phyloP scores from a whole-genome alignment of 495 filamentous ascomycete species.

The Saxophila tyrrhenica region DNA sequence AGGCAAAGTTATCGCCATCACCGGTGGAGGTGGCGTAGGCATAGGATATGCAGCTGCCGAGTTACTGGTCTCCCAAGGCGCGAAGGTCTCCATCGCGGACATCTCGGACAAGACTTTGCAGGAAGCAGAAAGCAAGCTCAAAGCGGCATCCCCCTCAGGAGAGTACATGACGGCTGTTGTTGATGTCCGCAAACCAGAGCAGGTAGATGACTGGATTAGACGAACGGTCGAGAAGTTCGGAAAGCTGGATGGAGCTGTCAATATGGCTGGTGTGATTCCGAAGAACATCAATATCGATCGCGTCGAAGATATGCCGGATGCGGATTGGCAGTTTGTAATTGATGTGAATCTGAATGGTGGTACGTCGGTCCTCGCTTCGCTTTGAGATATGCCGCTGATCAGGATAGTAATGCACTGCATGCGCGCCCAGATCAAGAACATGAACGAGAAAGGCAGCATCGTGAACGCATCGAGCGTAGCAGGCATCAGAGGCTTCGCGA shows the following conservation, averaged over 20 bases:
- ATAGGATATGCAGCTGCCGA: slow-evolving; percentile 11
- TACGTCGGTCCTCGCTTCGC: background rate
- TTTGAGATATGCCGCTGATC: background rate
- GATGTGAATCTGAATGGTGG: slow-evolving; percentile 22
- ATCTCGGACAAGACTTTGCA: background rate
- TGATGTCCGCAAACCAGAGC: slow-evolving; percentile 30
- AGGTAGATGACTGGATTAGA: slow-evolving; percentile 40
- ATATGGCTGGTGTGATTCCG: slow-evolving; percentile 21
- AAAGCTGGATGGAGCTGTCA: slow-evolving; percentile 20
- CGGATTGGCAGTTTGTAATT: slow-evolving; percentile 21
- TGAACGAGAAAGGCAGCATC: slow-evolving; percentile 20
- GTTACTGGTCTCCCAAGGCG: slow-evolving; percentile 4
- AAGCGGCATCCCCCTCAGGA: background rate
- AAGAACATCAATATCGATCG: slow-evolving; percentile 19
- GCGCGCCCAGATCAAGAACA: slow-evolving; percentile 16
- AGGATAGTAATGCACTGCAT: slow-evolving; percentile 19
- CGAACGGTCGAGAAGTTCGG: slow-evolving; percentile 33
- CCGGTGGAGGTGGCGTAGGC: slow-evolving; percentile 1
- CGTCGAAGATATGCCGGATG: slow-evolving; percentile 21
- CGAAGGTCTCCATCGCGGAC: slow-evolving; percentile 8
- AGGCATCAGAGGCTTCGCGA: slow-evolving; percentile 17
- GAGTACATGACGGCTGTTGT: slow-evolving; percentile 18
- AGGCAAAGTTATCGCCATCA: slow-evolving; percentile 10
- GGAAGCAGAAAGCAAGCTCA: background rate
- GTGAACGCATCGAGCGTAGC: slow-evolving; percentile 21